These are phyloP conservation scores for Lactifluus echinatus DNA, from an alignment of 768 basidiomycete species.

Conservation along the genomic window DNA sequence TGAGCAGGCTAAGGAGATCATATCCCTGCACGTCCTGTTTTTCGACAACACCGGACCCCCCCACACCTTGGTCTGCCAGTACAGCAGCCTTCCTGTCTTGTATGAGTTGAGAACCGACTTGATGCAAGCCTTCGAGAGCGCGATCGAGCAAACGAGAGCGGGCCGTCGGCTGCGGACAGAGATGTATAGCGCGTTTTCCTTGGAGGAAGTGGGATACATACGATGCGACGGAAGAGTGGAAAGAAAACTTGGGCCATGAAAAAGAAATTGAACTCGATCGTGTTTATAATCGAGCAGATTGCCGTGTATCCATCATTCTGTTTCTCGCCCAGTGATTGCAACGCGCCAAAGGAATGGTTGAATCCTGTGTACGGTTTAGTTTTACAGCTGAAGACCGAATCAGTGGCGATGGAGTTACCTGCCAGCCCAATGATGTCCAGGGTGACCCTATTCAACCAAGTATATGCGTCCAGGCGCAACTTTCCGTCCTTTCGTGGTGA, in stretches of 20 bases:
- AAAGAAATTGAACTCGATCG: constrained; percentile 20
- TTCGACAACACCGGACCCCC: constrained; percentile 1
- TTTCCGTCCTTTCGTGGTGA: constrained; percentile 9
- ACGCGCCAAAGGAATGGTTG: constrained; percentile 30
- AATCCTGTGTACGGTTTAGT: constrained; percentile 29
- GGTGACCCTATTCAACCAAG: constrained; percentile 21
- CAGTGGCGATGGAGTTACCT: constrained; percentile 6
- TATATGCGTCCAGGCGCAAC: constrained; percentile 9
- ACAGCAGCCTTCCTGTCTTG: constrained; percentile 39
- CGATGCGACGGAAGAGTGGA: constrained; percentile 34
- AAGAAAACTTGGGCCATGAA: constrained; percentile 29
- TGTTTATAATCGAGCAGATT: constrained; percentile 27
- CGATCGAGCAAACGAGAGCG: constrained; percentile 17
- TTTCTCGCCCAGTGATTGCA: constrained; percentile 21
- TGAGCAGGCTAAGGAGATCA: constrained; percentile 27
- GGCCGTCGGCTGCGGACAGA: constrained; percentile 21
- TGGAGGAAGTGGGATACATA: constrained; percentile 20
- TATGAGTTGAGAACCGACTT: constrained; percentile 44
- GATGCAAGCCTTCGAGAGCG: constrained; percentile 36
- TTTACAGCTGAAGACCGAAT: background rate
- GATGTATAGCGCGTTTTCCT: background rate
- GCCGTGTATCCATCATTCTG: constrained; percentile 29
- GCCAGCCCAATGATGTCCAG: constrained; percentile 24
- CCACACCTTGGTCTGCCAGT: constrained; percentile 1
- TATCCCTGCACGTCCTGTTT: constrained; percentile 19